A percentile compares a stretch with the other conserved stretches of the same genome.
Evolutionary conservation across 352 stramenopile species (phyloP).

Genomic region (Globisporangium parvum): DNA sequence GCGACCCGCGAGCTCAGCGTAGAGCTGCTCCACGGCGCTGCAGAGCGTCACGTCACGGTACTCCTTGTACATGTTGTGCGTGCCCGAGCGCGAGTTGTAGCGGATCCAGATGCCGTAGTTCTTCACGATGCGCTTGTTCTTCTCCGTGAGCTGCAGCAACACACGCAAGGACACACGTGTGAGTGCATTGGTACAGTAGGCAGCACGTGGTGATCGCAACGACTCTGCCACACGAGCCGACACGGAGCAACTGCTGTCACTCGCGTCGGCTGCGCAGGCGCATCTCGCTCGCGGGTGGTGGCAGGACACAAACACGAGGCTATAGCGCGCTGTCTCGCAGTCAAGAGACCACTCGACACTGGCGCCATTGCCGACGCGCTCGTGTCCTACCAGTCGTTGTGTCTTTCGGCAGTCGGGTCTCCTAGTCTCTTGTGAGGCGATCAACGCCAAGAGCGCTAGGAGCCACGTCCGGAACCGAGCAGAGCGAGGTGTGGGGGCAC

Average conservation of each 20-base stretch:
- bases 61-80: slow-evolving; percentile 99
- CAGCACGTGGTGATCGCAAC: neutral
- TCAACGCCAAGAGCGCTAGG: neutral
- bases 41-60: slow-evolving; percentile 98
- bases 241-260: neutral
- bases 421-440: too few relatives aligned
- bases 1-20: slow-evolving; percentile 97
- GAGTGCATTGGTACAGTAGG: neutral
- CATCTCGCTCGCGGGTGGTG: too few relatives aligned
- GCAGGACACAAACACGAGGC: too few relatives aligned
- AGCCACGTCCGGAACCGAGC: neutral
- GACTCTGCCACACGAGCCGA: neutral
- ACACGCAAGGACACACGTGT: neutral
- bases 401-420: too few relatives aligned
- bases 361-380: too few relatives aligned
- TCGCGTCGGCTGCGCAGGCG: too few relatives aligned
- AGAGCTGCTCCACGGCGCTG: slow-evolving; percentile 98
- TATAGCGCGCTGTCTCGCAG: too few relatives aligned
- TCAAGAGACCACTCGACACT: too few relatives aligned
- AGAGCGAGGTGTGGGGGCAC: neutral
- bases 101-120: slow-evolving; percentile 99
- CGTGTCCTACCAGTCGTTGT: too few relatives aligned
- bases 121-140: slow-evolving; percentile 98
- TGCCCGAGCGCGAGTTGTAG: slow-evolving; percentile 99
- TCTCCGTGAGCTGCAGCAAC: slow-evolving; percentile 90